Conservation (phyloP, 73 alveolate species). For the Symbiodinium natans region DNA sequence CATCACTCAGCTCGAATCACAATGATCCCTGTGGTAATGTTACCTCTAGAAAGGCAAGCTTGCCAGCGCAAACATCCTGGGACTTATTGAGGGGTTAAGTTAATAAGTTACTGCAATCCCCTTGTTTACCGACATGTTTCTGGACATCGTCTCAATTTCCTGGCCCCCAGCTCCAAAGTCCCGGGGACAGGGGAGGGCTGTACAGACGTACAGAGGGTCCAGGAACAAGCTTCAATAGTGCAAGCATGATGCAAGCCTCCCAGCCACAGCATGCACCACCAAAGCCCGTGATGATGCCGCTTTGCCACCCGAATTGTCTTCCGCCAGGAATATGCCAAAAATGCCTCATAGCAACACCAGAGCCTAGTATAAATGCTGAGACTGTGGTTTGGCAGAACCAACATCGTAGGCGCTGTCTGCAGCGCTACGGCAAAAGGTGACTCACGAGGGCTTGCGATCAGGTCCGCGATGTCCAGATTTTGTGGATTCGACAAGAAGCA, state of each 20-base stretch:
- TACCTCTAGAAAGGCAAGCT: no score
- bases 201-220: no score
- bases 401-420: not conserved
- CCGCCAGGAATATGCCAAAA: not conserved
- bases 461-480: not conserved
- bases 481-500: constrained; percentile 36
- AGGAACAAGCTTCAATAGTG: no score
- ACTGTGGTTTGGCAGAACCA: constrained; percentile 11
- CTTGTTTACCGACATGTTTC: no score
- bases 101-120: no score
- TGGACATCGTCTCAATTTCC: no score
- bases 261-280: not conserved
- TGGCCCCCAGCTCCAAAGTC: no score
- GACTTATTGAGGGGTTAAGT: no score
- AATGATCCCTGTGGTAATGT: no score
- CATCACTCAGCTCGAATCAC: no score
- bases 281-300: not conserved
- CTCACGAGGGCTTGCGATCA: not conserved
- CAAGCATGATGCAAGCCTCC: not conserved
- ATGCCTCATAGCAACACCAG: constrained; percentile 24
- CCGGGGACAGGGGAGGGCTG: no score
- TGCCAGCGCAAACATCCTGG: no score
- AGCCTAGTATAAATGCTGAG: not conserved
- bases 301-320: not conserved
- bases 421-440: constrained; percentile 7